phyloP scores from a whole-genome alignment of 2,329 filamentous ascomycete genomes.

The Lecanicillium sp. region DNA sequence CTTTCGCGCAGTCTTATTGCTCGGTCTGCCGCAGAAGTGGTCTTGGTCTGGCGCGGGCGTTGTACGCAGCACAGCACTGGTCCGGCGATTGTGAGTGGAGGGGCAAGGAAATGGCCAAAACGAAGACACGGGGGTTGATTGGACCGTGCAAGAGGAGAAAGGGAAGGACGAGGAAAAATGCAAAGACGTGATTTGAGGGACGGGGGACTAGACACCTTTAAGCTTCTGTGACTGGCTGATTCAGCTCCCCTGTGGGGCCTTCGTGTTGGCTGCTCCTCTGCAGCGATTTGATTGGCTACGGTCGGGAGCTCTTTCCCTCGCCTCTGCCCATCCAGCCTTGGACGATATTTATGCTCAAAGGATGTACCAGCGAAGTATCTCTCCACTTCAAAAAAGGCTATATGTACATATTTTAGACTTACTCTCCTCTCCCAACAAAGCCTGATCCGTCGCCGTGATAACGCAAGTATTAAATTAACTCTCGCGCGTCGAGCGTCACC shows the following conservation, averaged over 20 bases:
- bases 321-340: conserved; percentile 1
- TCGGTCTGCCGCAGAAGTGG: conserved; percentile 1
- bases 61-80: no score
- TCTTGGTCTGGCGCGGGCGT: background rate
- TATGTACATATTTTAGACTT: background rate
- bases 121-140: conserved; percentile 32
- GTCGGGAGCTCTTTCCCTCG: background rate
- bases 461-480: no score
- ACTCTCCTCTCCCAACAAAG: background rate
- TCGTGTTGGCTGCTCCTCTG: conserved; percentile 13
- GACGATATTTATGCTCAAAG: background rate
- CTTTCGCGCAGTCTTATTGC: background rate
- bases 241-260: conserved; percentile 32
- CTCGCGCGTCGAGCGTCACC: no score
- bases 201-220: conserved; percentile 33
- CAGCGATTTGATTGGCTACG: background rate
- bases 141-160: conserved; percentile 34
- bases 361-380: no score
- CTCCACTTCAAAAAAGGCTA: no score
- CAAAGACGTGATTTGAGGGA: conserved; percentile 46
- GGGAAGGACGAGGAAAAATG: conserved; percentile 32
- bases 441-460: no score
- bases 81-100: conserved; percentile 30
- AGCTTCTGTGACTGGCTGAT: conserved; percentile 43
- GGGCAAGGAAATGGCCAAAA: conserved; percentile 16